Evolutionary conservation across 306 rosid genomes (phyloP), one percentile per base, ranked within the genome.

Genomic region (Sphenostylis stenocarpa): DNA sequence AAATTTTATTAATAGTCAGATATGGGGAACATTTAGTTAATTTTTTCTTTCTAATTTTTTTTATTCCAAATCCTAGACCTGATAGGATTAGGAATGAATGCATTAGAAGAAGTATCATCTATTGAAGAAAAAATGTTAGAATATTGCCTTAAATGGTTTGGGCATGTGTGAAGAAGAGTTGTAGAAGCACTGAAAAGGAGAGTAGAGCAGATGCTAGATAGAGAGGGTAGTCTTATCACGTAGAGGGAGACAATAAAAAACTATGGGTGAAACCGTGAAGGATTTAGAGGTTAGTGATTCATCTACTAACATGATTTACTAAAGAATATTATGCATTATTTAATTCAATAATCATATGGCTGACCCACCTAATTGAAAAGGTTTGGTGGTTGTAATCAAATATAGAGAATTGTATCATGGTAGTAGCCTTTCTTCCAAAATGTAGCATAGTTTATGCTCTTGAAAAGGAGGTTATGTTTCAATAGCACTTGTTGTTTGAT

Each of bases 391-490:
- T 26, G 63, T 56, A 56, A 56, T 70, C 49, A 61, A 48, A 48
- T 55, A n/a, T 77, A 60, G 78, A 56, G 70, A 58, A 60, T 44
- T 29, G 38, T 24, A 13, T 55, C 19, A 47, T 43, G 5, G 3
- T 23, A n/a, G 28, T 51, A 12, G 15, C 62, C 6, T 10, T 26
- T 56, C 58, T 61, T 79, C 58, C 57, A 7, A 65, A 79, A 62
- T 11, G 20, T 6, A 60, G 43, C 6, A 2, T 60, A 6, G 36
- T 79, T 49, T 49, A 49, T 24, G 34, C 72, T 24, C 44, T n/a
- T 51, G 77, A 44, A 70, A 70, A 49, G 48, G 21, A 41, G 43
- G 19, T 55, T 61, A 31, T 70, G 44, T 61, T 49, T 62, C 15
- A 29, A 17, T 26, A 33, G 41, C 17, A 14, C 17, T 49, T 28